Evolutionary conservation across 768 basidiomycete genomes (phyloP).

Genomic region (Phanerochaete sordida): DNA sequence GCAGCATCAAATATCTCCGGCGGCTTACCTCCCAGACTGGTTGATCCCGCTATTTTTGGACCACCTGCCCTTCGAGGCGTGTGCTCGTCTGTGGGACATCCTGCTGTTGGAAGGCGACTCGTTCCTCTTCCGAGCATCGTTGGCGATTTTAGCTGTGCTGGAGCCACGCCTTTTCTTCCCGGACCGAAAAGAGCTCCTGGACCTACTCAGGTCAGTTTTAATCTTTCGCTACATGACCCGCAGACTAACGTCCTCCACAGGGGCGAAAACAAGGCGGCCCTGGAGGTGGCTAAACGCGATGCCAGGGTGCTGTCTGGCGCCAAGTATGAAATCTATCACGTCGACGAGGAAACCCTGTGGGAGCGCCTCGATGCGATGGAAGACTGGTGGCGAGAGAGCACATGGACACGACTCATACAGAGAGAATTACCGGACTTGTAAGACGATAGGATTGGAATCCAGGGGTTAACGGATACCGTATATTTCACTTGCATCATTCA

Average conservation of each 20-base stretch:
- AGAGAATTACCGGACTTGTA: conserved; percentile 79
- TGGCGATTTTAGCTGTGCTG: conserved; percentile 79
- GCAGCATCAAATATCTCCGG: conserved; percentile 85
- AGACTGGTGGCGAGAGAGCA: conserved; percentile 92
- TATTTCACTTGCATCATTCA: neutral
- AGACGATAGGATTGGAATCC: neutral
- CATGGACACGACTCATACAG: conserved; percentile 79
- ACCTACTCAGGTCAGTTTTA: conserved; percentile 61
- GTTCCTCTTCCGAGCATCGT: conserved; percentile 79
- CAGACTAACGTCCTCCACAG: conserved; percentile 30
- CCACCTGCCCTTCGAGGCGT: conserved; percentile 89
- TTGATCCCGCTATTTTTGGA: conserved; percentile 75
- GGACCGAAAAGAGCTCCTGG: conserved; percentile 71
- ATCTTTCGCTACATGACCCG: neutral
- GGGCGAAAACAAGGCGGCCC: conserved; percentile 78
- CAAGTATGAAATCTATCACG: conserved; percentile 83
- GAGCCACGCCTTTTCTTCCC: conserved; percentile 90
- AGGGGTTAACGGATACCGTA: neutral
- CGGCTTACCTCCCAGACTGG: conserved; percentile 83
- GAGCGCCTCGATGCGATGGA: conserved; percentile 77
- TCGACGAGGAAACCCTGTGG: conserved; percentile 85
- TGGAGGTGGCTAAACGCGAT: conserved; percentile 79
- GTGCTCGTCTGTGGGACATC: conserved; percentile 88
- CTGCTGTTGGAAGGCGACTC: conserved; percentile 85
- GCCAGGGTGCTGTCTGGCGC: conserved; percentile 59